Conservation (phyloP, 2,329 filamentous ascomycete species). For the Tolypocladium amazonense region DNA sequence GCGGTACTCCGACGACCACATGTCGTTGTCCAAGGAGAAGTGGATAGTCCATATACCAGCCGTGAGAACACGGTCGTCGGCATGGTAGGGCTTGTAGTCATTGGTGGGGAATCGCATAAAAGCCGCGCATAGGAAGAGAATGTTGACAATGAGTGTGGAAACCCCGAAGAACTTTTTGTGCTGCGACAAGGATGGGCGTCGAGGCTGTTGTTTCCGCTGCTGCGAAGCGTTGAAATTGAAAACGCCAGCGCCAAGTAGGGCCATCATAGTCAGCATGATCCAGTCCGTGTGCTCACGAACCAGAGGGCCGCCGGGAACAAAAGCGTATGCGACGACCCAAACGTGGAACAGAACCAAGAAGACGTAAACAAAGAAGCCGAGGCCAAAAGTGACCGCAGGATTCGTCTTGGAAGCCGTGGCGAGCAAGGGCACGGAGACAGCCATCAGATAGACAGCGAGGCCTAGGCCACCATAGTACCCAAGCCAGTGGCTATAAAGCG, state of each 20-base stretch:
- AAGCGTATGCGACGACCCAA: conserved; percentile 97
- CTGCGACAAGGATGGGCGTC: conserved; percentile 21
- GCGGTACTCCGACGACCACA: conserved; percentile 94
- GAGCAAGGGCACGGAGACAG: conserved; percentile 65
- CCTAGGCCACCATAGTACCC: conserved; percentile 79
- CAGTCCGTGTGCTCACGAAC: conserved; percentile 93
- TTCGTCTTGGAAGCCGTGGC: conserved; percentile 64
- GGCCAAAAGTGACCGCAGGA: conserved; percentile 71
- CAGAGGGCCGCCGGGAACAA: conserved; percentile 86
- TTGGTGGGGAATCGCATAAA: conserved; percentile 89
- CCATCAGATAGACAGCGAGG: conserved; percentile 72
- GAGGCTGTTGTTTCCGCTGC: conserved; percentile 23
- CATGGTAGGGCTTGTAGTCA: conserved; percentile 84
- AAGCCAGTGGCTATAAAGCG: conserved; percentile 68
- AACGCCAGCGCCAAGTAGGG: conserved; percentile 73
- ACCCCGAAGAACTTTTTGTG: conserved; percentile 42
- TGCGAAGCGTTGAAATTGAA: conserved; percentile 55
- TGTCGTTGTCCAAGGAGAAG: conserved; percentile 95
- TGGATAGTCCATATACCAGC: conserved; percentile 98
- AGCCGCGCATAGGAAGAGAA: conserved; percentile 69
- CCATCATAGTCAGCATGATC: conserved; percentile 83
- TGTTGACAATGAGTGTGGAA: conserved; percentile 63
- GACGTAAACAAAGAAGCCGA: conserved; percentile 88
- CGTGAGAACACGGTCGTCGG: conserved; percentile 76
- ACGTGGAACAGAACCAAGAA: conserved; percentile 94